These are phyloP conservation scores for Massospora cicadina DNA, from an alignment of 371 early-diverging fungal genomes.

Conservation along the genomic window DNA sequence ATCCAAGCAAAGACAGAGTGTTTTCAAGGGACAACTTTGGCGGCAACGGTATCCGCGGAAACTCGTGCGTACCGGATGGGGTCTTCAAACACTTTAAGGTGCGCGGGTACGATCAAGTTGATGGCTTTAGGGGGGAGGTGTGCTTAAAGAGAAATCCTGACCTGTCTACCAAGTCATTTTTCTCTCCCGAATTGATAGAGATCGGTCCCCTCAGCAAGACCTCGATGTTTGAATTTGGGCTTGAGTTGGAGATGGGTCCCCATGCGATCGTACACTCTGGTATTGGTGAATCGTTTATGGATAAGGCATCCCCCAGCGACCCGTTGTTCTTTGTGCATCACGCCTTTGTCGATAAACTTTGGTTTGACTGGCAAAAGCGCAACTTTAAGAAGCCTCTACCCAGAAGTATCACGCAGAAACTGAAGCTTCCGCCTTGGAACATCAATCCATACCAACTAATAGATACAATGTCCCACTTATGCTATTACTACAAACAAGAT, in stretches of 20 bases:
- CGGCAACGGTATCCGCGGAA: constrained; percentile 9
- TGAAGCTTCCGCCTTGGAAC: background rate
- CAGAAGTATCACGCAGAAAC: background rate
- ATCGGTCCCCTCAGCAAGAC: background rate
- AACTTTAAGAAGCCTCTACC: background rate
- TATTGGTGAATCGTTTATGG: constrained; percentile 25
- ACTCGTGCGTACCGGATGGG: constrained; percentile 15
- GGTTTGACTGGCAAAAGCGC: constrained; percentile 10
- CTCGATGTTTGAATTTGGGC: background rate
- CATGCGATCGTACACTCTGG: constrained; percentile 27
- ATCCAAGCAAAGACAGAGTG: constrained; percentile 10
- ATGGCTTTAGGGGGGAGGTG: background rate
- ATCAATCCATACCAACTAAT: background rate
- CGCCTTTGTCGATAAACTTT: constrained; percentile 12
- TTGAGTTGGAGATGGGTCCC: constrained; percentile 20
- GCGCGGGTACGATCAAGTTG: background rate
- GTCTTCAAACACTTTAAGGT: constrained; percentile 11
- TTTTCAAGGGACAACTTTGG: constrained; percentile 12
- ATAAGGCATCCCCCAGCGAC: constrained; percentile 15
- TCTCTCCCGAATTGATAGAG: background rate
- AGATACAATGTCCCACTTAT: constrained; percentile 6
- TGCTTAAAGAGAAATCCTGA: background rate
- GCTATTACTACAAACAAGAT: constrained; percentile 3
- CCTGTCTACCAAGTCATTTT: background rate
- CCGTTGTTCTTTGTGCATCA: constrained; percentile 13